Base-by-base conservation (phyloP, 495 filamentous ascomycete genomes). In the Penicillium odoratum region DNA sequence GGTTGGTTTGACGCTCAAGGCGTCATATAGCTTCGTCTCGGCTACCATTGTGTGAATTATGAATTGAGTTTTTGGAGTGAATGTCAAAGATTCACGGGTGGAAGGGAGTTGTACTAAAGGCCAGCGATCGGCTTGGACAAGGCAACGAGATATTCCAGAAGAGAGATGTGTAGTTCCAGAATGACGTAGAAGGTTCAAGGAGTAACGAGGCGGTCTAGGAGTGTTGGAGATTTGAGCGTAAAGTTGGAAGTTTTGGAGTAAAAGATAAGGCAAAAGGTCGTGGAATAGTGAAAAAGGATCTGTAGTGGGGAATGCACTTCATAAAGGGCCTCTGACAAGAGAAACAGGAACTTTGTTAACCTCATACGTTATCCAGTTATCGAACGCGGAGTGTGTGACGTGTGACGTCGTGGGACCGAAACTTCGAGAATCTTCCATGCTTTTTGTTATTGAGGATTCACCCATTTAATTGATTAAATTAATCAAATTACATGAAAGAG, bases 1-100 rank as follows among this genome's bases (percentile, higher is more conserved):
- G 53, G 85, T 82, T 10, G 94, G 84, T 65, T 88, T 88, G 77
- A 96, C 71, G 69, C 82, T 81, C 48, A 96, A 77, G 40, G 81
- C 74, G 72, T 95, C 88, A 73, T 96, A 96, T 48, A 96, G 82
- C 67, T 90, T 93, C 15, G 87, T 90, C 75, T 96, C 91, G 57
- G 88, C 88, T 48, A 92, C 89, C 91, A 96, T 96, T 31, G 56
- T 86, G 61, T 63, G 54, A 47, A 52, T 56, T 52, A 40, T 63
- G 34, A 61, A 61, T 57, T 60, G 60, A 58, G 57, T 58, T 63
- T 59, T 44, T 18, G 30, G n/a, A 11, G 46, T 46, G 46, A 26
- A 45, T 33, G 29, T 51, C 56, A 57, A 53, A 26, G 44, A 62
- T 45, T 42, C 43, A 50, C 40, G 40, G 55, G 51, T 25, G 46